Evolutionary conservation across 495 filamentous ascomycete species (phyloP).

Genomic region (Daldinia decipiens): DNA sequence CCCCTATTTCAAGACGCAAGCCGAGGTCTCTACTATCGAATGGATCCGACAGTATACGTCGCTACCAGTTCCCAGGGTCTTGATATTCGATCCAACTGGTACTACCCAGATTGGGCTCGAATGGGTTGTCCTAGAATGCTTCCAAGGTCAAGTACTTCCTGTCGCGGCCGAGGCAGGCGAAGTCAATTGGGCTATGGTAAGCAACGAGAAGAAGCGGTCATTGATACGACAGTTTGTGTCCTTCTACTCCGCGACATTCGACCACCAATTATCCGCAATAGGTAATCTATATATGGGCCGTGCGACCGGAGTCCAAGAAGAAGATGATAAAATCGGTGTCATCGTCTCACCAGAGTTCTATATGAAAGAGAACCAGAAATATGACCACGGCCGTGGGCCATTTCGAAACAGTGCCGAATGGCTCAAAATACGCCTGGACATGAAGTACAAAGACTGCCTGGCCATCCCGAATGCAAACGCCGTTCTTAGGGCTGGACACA

Average conservation of each 20-base stretch:
- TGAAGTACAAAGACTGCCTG: background rate
- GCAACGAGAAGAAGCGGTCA: background rate
- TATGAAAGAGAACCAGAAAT: background rate
- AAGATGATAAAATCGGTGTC: background rate
- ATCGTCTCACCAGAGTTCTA: conserved; percentile 16
- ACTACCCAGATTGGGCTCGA: conserved; percentile 13
- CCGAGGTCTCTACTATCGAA: conserved; percentile 8
- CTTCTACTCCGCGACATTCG: conserved; percentile 4
- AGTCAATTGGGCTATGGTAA: conserved; percentile 5
- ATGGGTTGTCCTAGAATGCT: conserved; percentile 10
- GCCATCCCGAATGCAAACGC: background rate
- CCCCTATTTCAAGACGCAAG: conserved; percentile 2
- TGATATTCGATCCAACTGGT: background rate
- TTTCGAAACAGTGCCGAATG: conserved; percentile 5
- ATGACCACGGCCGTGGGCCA: background rate
- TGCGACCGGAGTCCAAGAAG: background rate
- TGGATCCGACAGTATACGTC: background rate
- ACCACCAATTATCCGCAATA: background rate
- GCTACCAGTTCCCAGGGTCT: background rate
- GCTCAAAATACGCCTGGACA: conserved; percentile 2
- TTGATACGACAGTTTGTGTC: background rate
- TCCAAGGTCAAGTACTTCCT: conserved; percentile 6
- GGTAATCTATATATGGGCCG: conserved; percentile 9
- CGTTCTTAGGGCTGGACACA: background rate
- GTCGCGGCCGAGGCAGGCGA: background rate